Conservation (phyloP, 805 yeast genomes). For the Yueomyces sp. region DNA sequence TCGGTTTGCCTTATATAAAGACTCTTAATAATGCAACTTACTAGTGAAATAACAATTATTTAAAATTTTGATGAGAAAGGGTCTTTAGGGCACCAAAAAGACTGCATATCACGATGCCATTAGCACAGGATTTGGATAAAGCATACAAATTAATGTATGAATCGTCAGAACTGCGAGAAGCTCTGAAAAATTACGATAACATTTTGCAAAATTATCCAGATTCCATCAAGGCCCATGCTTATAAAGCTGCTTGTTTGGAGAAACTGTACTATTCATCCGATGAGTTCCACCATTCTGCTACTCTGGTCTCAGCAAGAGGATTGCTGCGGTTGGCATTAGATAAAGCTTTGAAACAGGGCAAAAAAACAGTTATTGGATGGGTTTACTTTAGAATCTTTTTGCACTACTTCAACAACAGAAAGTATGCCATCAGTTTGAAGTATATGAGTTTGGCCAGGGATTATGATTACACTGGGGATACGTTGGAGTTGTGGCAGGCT, state of each 20-base stretch:
- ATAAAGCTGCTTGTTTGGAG: slow-evolving; percentile 37
- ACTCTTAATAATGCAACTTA: too few species aligned
- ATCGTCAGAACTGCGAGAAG: slow-evolving; percentile 31
- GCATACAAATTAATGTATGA: slow-evolving; percentile 33
- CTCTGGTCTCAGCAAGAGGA: slow-evolving; percentile 30
- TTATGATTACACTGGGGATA: slow-evolving; percentile 31
- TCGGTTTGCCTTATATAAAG: too few species aligned
- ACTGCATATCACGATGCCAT: slow-evolving; percentile 8
- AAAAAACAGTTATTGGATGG: slow-evolving; percentile 32
- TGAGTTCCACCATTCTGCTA: slow-evolving; percentile 29
- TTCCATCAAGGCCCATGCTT: slow-evolving; percentile 34
- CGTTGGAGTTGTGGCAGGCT: slow-evolving; percentile 34
- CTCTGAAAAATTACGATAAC: slow-evolving; percentile 28
- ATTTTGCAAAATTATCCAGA: slow-evolving; percentile 31
- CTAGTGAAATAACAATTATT: too few species aligned
- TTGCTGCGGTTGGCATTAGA: slow-evolving; percentile 27
- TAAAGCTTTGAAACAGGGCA: slow-evolving; percentile 34
- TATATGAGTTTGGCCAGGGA: slow-evolving; percentile 31
- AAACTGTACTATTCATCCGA: slow-evolving; percentile 26
- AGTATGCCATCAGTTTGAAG: slow-evolving; percentile 28
- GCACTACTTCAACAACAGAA: slow-evolving; percentile 31
- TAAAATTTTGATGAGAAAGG: too few species aligned
- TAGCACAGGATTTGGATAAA: slow-evolving; percentile 27
- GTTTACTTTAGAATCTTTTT: slow-evolving; percentile 39
- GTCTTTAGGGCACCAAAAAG: too few species aligned